phyloP scores from a whole-genome alignment of 768 basidiomycete genomes.

The Cyathus striatus region DNA sequence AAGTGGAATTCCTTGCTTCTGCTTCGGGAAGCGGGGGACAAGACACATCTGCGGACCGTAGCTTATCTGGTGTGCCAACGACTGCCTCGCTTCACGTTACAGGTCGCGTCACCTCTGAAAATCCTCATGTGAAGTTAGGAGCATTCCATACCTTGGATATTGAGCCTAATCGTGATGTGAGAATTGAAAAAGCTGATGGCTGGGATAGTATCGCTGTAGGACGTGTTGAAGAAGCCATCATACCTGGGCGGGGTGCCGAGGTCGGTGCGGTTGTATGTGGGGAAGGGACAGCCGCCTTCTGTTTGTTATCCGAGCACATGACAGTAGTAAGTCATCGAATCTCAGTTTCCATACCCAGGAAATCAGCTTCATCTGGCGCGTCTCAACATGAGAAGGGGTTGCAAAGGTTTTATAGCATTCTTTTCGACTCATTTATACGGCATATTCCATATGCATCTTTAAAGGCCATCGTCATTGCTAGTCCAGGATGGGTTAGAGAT shows the following conservation, averaged over 20 bases:
- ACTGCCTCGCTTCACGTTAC: conserved; percentile 76
- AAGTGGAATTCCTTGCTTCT: conserved; percentile 73
- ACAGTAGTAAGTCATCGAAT: conserved; percentile 90
- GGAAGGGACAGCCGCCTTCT: conserved; percentile 93
- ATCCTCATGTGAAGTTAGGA: conserved; percentile 84
- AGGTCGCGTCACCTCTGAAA: conserved; percentile 83
- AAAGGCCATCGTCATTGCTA: conserved; percentile 92
- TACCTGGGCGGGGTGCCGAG: conserved; percentile 94
- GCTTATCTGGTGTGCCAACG: conserved; percentile 21
- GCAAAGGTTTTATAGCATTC: conserved; percentile 71
- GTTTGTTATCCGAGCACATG: conserved; percentile 94
- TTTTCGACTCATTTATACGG: conserved; percentile 84
- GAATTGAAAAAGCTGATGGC: conserved; percentile 79
- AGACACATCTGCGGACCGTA: conserved; percentile 28
- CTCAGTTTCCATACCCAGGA: conserved; percentile 85
- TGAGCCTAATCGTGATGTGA: conserved; percentile 85
- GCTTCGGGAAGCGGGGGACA: conserved; percentile 42
- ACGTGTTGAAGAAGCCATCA: conserved; percentile 81
- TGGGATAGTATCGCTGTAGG: conserved; percentile 91
- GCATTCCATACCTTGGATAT: conserved; percentile 94
- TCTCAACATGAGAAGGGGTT: conserved; percentile 93
- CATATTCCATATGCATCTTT: conserved; percentile 84
- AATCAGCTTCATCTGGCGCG: conserved; percentile 75
- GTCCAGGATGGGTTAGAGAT: conserved; percentile 94
- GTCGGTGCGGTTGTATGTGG: conserved; percentile 95